Conservation (phyloP, 306 rosid species). For the Hylodesmum podocarpum region DNA sequence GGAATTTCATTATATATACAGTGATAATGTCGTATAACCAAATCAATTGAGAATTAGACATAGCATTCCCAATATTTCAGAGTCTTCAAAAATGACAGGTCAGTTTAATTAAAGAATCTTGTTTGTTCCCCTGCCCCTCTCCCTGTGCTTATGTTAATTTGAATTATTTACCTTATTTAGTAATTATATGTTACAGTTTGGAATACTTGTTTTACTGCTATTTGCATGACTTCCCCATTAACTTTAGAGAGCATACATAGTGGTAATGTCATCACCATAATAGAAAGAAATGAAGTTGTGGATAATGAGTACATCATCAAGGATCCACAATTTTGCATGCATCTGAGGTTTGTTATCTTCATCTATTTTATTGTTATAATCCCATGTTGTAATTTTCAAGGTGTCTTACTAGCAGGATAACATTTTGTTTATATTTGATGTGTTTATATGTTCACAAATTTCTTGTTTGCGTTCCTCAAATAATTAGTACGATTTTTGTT, state of each 20-base stretch:
- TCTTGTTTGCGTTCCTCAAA: too few species aligned
- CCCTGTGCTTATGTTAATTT: conserved; percentile 7
- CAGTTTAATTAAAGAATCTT: conserved; percentile 18
- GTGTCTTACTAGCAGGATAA: neutral
- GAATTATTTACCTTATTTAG: conserved; percentile 1
- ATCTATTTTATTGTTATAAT: conserved; percentile 5
- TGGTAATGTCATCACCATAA: conserved; percentile 13
- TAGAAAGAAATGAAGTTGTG: conserved; percentile 34
- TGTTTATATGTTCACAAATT: too few species aligned
- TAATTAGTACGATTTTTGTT: neutral
- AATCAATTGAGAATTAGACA: conserved; percentile 41
- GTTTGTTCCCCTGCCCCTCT: neutral
- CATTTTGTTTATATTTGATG: neutral
- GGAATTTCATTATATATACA: conserved; percentile 39
- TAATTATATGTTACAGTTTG: neutral
- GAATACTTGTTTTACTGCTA: neutral
- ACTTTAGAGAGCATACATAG: conserved; percentile 37
- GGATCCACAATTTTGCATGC: conserved; percentile 54
- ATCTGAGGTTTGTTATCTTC: conserved; percentile 51
- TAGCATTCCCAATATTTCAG: conserved; percentile 32
- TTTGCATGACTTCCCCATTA: neutral
- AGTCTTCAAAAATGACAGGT: conserved; percentile 41
- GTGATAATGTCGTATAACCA: conserved; percentile 32
- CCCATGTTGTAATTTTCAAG: neutral
- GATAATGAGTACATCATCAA: conserved; percentile 42